Conservation (phyloP, 2,329 filamentous ascomycete genomes). For the Penicillium sclerotiorum region DNA sequence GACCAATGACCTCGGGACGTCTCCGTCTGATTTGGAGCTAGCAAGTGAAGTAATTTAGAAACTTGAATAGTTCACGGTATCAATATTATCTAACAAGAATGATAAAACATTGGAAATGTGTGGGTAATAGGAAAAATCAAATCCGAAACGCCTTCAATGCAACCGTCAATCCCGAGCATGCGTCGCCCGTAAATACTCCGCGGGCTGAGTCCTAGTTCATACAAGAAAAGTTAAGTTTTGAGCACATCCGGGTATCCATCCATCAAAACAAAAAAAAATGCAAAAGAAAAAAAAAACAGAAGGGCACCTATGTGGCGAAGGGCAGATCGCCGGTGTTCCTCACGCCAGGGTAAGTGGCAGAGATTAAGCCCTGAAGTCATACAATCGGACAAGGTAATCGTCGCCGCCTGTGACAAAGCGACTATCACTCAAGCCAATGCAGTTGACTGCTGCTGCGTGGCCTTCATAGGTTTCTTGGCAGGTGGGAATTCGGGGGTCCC, state of each 20-base stretch:
- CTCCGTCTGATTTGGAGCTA: too few relatives aligned
- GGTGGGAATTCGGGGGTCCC: conserved; percentile 88
- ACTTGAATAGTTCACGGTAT: too few relatives aligned
- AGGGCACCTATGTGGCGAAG: conserved; percentile 2
- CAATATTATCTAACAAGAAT: too few relatives aligned
- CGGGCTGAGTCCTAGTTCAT: conserved; percentile 2
- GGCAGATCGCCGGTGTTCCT: conserved; percentile 5
- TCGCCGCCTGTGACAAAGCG: conserved; percentile 90
- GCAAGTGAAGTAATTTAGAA: too few relatives aligned
- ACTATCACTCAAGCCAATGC: conserved; percentile 86
- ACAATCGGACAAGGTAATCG: conserved; percentile 86
- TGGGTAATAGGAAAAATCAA: not conserved
- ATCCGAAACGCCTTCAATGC: conserved; percentile 5
- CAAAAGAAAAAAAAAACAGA: conserved; percentile 3
- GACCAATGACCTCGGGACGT: too few relatives aligned
- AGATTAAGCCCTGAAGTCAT: conserved; percentile 62
- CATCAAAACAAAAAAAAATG: conserved; percentile 13
- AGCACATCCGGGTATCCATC: conserved; percentile 26
- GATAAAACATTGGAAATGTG: too few relatives aligned
- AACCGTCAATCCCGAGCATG: not conserved
- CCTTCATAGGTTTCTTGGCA: conserved; percentile 92
- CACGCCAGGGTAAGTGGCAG: conserved; percentile 3
- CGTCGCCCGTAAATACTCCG: not conserved
- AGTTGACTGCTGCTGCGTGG: conserved; percentile 88
- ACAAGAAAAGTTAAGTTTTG: conserved; percentile 1